A percentile compares a stretch with the other conserved stretches of the same genome.
These are phyloP conservation scores for Cenchrus americanus DNA, from an alignment of 176 grass and related monocot genomes.

Conservation along the genomic window DNA sequence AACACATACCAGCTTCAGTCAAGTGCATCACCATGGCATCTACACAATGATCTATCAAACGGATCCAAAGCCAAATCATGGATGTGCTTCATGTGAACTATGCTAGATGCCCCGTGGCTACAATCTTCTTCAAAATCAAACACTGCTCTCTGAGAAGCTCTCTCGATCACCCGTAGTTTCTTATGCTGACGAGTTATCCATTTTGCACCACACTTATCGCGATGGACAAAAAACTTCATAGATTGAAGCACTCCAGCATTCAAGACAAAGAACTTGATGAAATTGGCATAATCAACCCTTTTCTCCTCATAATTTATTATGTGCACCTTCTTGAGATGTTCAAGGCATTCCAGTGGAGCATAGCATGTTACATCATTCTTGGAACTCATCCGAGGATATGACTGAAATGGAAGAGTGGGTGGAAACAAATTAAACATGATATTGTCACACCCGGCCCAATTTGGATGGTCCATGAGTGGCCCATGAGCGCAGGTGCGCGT, in stretches of 20 bases:
- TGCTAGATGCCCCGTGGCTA: not conserved
- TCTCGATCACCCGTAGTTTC: not conserved
- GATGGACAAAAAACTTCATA: not conserved
- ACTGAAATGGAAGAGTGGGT: not conserved
- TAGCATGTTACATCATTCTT: not conserved
- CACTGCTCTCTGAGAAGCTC: not conserved
- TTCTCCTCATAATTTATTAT: not conserved
- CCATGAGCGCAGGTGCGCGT: too few relatives aligned
- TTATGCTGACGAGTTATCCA: not conserved
- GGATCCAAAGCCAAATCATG: not conserved
- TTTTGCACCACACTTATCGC: not conserved
- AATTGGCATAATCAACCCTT: not conserved
- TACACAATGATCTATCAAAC: conserved; percentile 12
- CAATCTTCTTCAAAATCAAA: not conserved
- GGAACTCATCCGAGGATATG: not conserved
- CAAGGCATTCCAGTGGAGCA: not conserved
- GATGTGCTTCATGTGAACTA: conserved; percentile 6
- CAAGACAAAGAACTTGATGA: conserved; percentile 4
- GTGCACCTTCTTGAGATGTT: not conserved
- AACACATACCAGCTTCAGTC: too few relatives aligned
- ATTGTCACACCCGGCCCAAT: too few relatives aligned
- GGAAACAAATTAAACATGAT: too few relatives aligned
- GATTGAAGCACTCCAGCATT: not conserved
- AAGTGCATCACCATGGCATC: not conserved
- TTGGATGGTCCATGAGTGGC: too few relatives aligned